Percentiles rank a stretch among this genome's conserved stretches.
phyloP scores from a whole-genome alignment of 1,284 basidiomycete genomes.

The Coniferiporia sulphurascens region DNA sequence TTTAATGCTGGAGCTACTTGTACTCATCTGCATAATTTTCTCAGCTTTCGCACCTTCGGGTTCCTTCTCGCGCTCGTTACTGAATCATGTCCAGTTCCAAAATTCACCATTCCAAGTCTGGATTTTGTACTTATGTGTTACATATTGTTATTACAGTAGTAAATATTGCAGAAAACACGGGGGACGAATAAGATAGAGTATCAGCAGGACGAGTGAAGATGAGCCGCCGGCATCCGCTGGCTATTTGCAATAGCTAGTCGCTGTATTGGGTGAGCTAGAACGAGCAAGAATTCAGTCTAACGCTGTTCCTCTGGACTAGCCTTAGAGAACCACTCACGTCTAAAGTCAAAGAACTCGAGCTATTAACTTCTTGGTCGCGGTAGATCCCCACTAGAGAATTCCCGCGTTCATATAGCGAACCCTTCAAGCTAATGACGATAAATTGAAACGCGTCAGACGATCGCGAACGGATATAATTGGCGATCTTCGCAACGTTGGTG shows the following conservation, averaged over 20 bases:
- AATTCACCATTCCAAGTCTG: background rate
- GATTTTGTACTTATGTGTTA: constrained; percentile 6
- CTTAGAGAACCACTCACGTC: constrained; percentile 58
- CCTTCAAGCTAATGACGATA: constrained; percentile 94
- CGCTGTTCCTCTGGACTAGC: background rate
- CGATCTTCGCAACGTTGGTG: constrained; percentile 91
- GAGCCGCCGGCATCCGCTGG: no score
- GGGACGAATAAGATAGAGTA: background rate
- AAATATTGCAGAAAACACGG: constrained; percentile 4
- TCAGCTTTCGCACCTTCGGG: background rate
- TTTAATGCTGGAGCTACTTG: constrained; percentile 5
- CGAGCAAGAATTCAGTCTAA: constrained; percentile 6
- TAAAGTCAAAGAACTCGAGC: constrained; percentile 82
- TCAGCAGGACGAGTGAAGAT: background rate
- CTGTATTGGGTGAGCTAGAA: constrained; percentile 41
- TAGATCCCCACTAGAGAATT: constrained; percentile 92
- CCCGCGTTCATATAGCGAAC: constrained; percentile 86
- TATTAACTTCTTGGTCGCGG: constrained; percentile 90
- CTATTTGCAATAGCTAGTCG: constrained; percentile 23
- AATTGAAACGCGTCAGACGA: constrained; percentile 86
- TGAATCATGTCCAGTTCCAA: no score
- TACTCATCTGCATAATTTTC: constrained; percentile 2
- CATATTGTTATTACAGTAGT: constrained; percentile 17
- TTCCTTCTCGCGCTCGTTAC: background rate
- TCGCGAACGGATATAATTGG: constrained; percentile 82